Evolutionary conservation across 441 rosid species (phyloP), one percentile per base, ranked within the genome.

Genomic region (Raphanus hybrid): DNA sequence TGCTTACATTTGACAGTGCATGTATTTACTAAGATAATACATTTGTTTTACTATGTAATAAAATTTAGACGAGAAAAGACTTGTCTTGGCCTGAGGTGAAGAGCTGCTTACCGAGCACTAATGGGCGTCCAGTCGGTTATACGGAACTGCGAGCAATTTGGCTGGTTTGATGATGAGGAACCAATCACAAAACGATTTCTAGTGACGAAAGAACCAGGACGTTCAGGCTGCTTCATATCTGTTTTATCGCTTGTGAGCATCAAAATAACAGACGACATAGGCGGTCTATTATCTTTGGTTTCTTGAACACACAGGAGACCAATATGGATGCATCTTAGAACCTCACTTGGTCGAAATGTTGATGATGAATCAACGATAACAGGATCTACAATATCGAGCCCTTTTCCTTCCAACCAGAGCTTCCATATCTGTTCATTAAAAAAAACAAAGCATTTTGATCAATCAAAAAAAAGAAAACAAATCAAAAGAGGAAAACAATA

Each of bases 251-350:
- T 84, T 3, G 65, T 71, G 29, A 86, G 71, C 91, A 87, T 84
- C 12, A 77, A 32, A 11, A 83, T 52, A 9, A 85, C 85, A 0
- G 70, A 60, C 2, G 55, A 18, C 85, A 86, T 86, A 4, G n/a
- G 32, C 45, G 87, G 87, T 70, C 89, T 84, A 6, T 87, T 86
- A 34, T 78, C 85, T 8, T 86, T 70, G 1, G 18, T 54, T 20
- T 78, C 78, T 58, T 86, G 86, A 5, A 85, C 85, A 55, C 85
- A 87, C 29, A 86, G 41, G 0, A 84, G 85, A 34, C 77, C 87
- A 1, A 83, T 77, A 16, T 86, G 88, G 20, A 82, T 59, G 73
- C 78, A 77, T 71, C 81, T 74, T 60, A 69, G 3, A 6, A 10
- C 82, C 72, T 87, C 86, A 74, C 69, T 79, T 66, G 85, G 58